Conservation (phyloP, 495 filamentous ascomycete species). For the Penicillium ochrochloron region DNA sequence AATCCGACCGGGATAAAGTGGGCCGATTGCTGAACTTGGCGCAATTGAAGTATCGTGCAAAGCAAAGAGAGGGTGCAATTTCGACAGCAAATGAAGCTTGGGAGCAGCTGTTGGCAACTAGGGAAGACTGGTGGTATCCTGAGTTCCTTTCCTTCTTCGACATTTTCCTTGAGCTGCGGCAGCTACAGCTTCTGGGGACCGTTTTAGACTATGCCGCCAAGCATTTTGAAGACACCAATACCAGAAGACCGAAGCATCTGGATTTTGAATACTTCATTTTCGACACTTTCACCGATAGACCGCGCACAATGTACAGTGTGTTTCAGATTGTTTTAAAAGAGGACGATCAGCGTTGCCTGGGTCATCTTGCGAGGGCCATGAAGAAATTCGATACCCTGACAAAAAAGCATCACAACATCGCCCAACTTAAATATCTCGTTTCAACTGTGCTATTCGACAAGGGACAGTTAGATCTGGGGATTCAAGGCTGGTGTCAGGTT, state of each 20-base stretch:
- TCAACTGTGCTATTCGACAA: background rate
- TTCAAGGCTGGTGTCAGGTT: background rate
- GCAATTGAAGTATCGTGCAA: background rate
- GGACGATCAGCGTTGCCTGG: too few relatives aligned
- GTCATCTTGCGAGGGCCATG: background rate
- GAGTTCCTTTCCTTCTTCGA: background rate
- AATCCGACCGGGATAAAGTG: background rate
- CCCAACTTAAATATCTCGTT: background rate
- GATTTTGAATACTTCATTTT: too few relatives aligned
- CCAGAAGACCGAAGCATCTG: too few relatives aligned
- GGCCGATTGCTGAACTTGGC: background rate
- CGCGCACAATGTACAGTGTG: too few relatives aligned
- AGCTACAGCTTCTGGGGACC: background rate
- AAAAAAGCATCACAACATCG: background rate
- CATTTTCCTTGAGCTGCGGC: background rate
- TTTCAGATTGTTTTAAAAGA: too few relatives aligned
- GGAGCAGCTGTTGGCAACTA: background rate
- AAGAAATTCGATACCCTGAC: too few relatives aligned
- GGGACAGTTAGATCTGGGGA: background rate
- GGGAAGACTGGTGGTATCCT: background rate
- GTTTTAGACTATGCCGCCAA: background rate
- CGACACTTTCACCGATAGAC: too few relatives aligned
- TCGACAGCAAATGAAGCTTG: background rate
- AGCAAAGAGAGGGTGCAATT: background rate
- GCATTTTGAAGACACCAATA: background rate